Percentiles rank a stretch among this genome's conserved stretches.
Evolutionary conservation across 352 stramenopile genomes (phyloP).

Genomic region (Phytopythium helicoides): DNA sequence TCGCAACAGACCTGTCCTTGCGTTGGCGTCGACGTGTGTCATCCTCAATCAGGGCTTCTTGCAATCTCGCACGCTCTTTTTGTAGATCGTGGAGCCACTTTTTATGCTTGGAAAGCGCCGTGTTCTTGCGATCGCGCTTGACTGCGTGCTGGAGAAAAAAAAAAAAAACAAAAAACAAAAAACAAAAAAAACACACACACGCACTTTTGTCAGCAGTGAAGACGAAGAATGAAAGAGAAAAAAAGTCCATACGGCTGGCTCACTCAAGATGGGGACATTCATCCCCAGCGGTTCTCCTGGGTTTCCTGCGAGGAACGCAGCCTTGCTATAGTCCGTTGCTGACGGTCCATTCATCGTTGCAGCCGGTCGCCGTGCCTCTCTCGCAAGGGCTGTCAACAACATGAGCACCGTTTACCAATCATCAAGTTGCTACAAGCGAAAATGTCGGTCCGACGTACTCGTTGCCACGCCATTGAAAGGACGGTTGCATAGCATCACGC

Average conservation of each 20-base stretch:
- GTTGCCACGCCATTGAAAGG: conserved; percentile 88
- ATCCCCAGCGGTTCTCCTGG: conserved; percentile 64
- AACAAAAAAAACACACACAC: too few relatives aligned
- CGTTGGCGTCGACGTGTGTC: conserved; percentile 62
- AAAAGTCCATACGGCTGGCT: conserved; percentile 59
- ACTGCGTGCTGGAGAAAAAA: conserved; percentile 49
- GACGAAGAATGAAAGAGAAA: too few relatives aligned
- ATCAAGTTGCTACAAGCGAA: too few relatives aligned
- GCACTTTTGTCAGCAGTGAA: too few relatives aligned
- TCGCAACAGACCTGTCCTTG: conserved; percentile 42
- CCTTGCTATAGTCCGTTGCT: conserved; percentile 46
- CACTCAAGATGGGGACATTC: conserved; percentile 79
- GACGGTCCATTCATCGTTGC: conserved; percentile 16
- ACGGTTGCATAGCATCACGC: conserved; percentile 94
- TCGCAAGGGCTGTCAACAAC: conserved; percentile 40
- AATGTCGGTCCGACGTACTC: conserved; percentile 34
- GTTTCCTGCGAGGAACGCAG: conserved; percentile 70
- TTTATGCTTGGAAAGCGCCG: conserved; percentile 90
- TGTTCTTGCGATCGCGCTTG: conserved; percentile 90
- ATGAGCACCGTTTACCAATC: not conserved
- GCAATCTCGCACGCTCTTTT: conserved; percentile 82
- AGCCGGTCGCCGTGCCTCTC: conserved; percentile 46
- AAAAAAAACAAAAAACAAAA: conserved; percentile 6
- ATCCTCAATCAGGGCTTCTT: conserved; percentile 79
- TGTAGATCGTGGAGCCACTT: conserved; percentile 94